Evolutionary conservation across 192 early-diverging fungal species (phyloP).

Genomic region (Coemansia sp.): DNA sequence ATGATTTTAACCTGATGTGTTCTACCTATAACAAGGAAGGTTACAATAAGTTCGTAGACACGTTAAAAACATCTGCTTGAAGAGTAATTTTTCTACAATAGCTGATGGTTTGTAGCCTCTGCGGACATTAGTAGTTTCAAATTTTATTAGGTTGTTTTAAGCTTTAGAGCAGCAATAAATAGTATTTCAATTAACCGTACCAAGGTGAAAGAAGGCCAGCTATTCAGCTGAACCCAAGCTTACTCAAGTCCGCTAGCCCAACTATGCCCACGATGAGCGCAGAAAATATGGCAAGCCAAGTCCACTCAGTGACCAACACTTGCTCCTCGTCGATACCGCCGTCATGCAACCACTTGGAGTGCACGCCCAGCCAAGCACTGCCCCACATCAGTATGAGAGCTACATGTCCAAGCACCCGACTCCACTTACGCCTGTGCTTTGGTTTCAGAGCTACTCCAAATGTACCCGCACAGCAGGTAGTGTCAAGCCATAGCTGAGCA

Average conservation of each 20-base stretch:
- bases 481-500: constrained; percentile 17
- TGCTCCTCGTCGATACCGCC: not conserved
- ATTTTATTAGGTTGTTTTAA: not conserved
- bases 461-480: not conserved
- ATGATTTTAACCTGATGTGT: not conserved
- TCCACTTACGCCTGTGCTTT: constrained; percentile 23
- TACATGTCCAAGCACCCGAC: constrained; percentile 15
- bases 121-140: no score
- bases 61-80: no score
- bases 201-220: not conserved
- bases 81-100: no score
- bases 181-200: not conserved
- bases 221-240: constrained; percentile 18
- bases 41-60: not conserved
- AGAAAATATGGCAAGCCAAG: constrained; percentile 22
- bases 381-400: constrained; percentile 27
- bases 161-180: not conserved
- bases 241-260: constrained; percentile 16
- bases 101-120: no score
- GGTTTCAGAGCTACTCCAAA: not conserved
- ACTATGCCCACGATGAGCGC: constrained; percentile 23
- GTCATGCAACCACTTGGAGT: constrained; percentile 17
- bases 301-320: constrained; percentile 11
- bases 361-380: constrained; percentile 36
- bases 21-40: no score